Evolutionary conservation across 164 flowering plant genomes (phyloP), one percentile per base, ranked within the genome.

Genomic region (Houttuynia cordata): DNA sequence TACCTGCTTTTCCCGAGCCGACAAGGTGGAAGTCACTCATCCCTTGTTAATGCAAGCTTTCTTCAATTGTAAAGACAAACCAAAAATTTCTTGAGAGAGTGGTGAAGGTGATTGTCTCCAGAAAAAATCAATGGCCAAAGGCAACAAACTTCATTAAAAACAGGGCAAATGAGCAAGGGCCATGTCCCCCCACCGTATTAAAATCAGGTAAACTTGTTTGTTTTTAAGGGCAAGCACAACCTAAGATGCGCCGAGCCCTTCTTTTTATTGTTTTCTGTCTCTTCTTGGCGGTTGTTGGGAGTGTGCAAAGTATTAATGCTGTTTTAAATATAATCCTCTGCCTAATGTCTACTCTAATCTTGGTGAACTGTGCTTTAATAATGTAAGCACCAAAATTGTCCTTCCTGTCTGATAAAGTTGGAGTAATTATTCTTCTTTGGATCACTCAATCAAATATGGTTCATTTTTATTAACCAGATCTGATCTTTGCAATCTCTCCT

Each of bases 251-350:
- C 47, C 6, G 18, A 14, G 5, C 2, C 17, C 56, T 39, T 41
- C 51, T 51, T 15, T 34, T 18, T 50, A 42, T 30, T 18, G 55
- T 61, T 17, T 22, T 62, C 47, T 60, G 30, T 56, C 53, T 53
- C 63, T 45, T 60, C 55, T 61, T 51, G 64, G 53, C 14, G 61
- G 57, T 56, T 62, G 69, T 60, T 60, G 64, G 69, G 41, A 64
- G 56, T 67, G 69, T 56, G 60, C 23, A 23, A 22, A 8, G 49
- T 45, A 7, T 45, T 8, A 45, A 2, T 45, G 13, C 17, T 45
- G 14, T 45, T 12, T 45, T 7, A 45, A 45, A 12, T 8, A 17
- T 23, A 23, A 23, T 15, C 34, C 17, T 54, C 34, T 23, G 23
- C 57, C 57, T 15, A 20, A 23, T 23, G 30, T 10, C 24, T 24